Evolutionary conservation across 306 rosid species (phyloP).

Genomic region (Quercus berberidifolia): DNA sequence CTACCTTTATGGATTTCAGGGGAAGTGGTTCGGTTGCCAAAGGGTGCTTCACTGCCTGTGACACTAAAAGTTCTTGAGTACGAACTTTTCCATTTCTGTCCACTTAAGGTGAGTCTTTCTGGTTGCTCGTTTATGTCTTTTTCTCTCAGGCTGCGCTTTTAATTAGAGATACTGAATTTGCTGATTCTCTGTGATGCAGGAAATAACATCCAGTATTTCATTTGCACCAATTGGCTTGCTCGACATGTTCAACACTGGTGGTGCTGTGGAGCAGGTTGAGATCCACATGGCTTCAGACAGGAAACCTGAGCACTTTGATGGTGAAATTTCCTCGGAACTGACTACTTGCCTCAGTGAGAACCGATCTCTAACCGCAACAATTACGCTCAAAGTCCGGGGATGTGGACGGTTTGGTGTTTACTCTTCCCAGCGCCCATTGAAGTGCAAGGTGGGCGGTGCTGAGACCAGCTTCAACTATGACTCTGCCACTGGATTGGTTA

Average conservation of each 20-base stretch:
- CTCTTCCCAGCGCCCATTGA: slow-evolving; percentile 59
- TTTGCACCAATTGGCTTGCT: slow-evolving; percentile 85
- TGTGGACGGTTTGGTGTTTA: slow-evolving; percentile 75
- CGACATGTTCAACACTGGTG: slow-evolving; percentile 79
- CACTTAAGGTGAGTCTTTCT: slow-evolving; percentile 48
- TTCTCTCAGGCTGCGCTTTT: not conserved
- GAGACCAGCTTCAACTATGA: slow-evolving; percentile 48
- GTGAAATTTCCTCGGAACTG: slow-evolving; percentile 41
- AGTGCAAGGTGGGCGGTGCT: slow-evolving; percentile 41
- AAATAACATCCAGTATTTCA: slow-evolving; percentile 47
- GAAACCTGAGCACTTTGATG: slow-evolving; percentile 41
- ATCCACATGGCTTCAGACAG: slow-evolving; percentile 28
- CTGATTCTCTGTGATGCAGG: slow-evolving; percentile 33
- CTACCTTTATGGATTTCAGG: slow-evolving; percentile 38
- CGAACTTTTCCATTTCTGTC: slow-evolving; percentile 86
- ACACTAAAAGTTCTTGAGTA: slow-evolving; percentile 75
- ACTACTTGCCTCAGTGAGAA: slow-evolving; percentile 34
- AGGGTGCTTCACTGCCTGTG: slow-evolving; percentile 78
- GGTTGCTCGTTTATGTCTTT: not conserved
- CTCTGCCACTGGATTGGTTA: slow-evolving; percentile 50
- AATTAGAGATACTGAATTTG: not conserved
- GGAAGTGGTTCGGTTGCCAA: slow-evolving; percentile 64
- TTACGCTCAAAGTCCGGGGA: slow-evolving; percentile 59
- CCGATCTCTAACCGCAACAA: slow-evolving; percentile 39
- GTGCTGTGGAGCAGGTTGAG: slow-evolving; percentile 65